A percentile compares a stretch with the other conserved stretches of the same genome.
Conservation (phyloP, 768 basidiomycete species). For the Mycena polygramma region DNA sequence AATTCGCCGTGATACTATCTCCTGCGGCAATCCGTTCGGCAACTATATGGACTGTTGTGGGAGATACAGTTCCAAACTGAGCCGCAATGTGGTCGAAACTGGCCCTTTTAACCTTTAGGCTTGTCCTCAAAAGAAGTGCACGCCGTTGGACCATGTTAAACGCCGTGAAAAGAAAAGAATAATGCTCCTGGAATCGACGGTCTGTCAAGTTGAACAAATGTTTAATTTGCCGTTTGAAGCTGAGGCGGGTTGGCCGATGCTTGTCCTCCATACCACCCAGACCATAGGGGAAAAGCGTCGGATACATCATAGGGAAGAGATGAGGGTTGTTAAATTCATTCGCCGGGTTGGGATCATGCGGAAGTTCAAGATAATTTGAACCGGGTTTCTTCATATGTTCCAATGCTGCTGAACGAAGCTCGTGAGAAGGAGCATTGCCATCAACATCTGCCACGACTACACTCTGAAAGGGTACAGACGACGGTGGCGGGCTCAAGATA, state of each 20-base stretch:
- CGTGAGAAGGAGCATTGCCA: not conserved
- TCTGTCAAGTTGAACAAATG: not conserved
- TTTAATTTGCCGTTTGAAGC: constrained; percentile 1
- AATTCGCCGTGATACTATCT: too few relatives aligned
- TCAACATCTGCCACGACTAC: not conserved
- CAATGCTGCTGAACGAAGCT: not conserved
- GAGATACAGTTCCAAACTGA: too few relatives aligned
- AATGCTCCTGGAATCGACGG: constrained; percentile 3
- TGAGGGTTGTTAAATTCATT: not conserved
- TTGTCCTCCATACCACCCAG: constrained; percentile 1
- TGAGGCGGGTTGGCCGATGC: not conserved
- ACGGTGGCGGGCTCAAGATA: not conserved
- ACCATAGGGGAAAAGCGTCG: not conserved
- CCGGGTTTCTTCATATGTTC: not conserved
- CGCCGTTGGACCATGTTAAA: not conserved
- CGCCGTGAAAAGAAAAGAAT: not conserved
- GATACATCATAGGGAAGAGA: not conserved
- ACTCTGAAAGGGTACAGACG: not conserved
- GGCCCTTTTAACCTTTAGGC: too few relatives aligned
- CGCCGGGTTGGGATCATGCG: not conserved
- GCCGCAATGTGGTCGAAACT: too few relatives aligned
- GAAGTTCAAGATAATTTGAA: not conserved
- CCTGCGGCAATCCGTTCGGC: too few relatives aligned
- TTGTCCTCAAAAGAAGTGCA: too few relatives aligned
- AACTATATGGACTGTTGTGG: too few relatives aligned